phyloP scores from a whole-genome alignment of 2,329 filamentous ascomycete species.

The Hypoxylon sp. region DNA sequence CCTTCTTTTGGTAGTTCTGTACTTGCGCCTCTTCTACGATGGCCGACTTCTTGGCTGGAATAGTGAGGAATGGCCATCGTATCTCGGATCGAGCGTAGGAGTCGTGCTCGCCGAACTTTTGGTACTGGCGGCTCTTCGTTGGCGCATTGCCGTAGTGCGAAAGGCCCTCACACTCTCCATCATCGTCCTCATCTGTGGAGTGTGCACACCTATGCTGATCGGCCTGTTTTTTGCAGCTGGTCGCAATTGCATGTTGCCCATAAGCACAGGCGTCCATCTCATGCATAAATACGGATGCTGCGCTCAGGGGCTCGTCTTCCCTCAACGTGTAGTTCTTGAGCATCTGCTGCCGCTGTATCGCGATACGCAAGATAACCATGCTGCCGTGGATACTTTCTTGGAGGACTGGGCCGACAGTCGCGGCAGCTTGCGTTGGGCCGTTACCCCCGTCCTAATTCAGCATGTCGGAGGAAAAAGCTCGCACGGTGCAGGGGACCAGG shows the following conservation, averaged over 20 bases:
- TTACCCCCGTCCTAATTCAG: slow-evolving; percentile 42
- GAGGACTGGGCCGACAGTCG: slow-evolving; percentile 36
- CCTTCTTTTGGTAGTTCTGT: slow-evolving; percentile 31
- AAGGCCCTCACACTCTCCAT: slow-evolving; percentile 16
- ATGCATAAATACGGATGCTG: slow-evolving; percentile 41
- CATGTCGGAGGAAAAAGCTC: slow-evolving; percentile 41
- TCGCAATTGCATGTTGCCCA: slow-evolving; percentile 37
- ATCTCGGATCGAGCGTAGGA: slow-evolving; percentile 30
- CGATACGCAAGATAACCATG: slow-evolving; percentile 29
- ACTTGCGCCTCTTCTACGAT: slow-evolving; percentile 40
- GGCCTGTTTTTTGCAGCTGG: slow-evolving; percentile 39
- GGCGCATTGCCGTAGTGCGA: slow-evolving; percentile 21
- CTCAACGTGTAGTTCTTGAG: slow-evolving; percentile 30
- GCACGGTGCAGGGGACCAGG: slow-evolving; percentile 37
- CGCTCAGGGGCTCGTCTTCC: slow-evolving; percentile 41
- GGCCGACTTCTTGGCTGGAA: slow-evolving; percentile 42
- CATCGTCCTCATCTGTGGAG: slow-evolving; percentile 26
- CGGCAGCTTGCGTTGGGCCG: slow-evolving; percentile 36
- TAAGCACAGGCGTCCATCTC: slow-evolving; percentile 33
- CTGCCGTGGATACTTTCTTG: slow-evolving; percentile 38
- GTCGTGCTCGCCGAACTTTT: slow-evolving; percentile 19
- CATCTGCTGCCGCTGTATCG: slow-evolving; percentile 37
- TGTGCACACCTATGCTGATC: slow-evolving; percentile 39
- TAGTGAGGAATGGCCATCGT: slow-evolving; percentile 38
- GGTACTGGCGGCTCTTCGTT: slow-evolving; percentile 22